Base-by-base conservation (phyloP, 169 alveolate genomes). In the Eimeria acervulina region DNA sequence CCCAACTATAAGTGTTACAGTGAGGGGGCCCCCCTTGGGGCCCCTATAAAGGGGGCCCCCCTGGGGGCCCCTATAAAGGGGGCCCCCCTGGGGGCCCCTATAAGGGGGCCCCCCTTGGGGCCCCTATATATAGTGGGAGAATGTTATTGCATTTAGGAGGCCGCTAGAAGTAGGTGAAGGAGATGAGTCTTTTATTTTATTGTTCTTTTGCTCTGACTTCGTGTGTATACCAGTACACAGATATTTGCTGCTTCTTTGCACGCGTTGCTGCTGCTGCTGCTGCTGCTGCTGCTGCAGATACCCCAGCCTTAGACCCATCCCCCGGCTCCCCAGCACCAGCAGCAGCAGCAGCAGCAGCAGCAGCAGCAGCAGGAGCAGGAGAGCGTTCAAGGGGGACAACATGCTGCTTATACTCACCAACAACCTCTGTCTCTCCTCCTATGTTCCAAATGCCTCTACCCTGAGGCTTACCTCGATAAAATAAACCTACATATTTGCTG, bases 391-490 rank as follows among this genome's bases (percentile, higher is more conserved):
- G 93, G 13, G 98, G 98, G 59, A 95, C 84, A 15, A 95, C 96
- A 23, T 98, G 96, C 96, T 97, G 98, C 36, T 95, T 89, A 95
- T 97, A 98, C 42, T 92, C 97, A 0, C 99, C 99, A 13, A 93
- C 93, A 8, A 97, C 97, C 26, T 91, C 95, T 36, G 98, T 97
- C 63, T 98, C 98, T 91, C 97, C 98, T 21, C 96, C 81, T 95
- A 98, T 98, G 59, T 80, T 78, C 98, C 98, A 98, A 61, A 72
- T 61, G 23, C 99, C 99, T 51, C 93, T 95, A 42, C 99, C 99
- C 68, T 96, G 96, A 31, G 99, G 99, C 95, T 96, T 95, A 94
- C 98, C 98, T 91, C 97, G 94, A 59, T 97, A 97, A 96, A 98
- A 98, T 47, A 80, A 94, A 17, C 99, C 99, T 72, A 85, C 97